Evolutionary conservation across 306 rosid species (phyloP), one percentile per base, ranked within the genome.

Genomic region (Gastrolobium bilobum): DNA sequence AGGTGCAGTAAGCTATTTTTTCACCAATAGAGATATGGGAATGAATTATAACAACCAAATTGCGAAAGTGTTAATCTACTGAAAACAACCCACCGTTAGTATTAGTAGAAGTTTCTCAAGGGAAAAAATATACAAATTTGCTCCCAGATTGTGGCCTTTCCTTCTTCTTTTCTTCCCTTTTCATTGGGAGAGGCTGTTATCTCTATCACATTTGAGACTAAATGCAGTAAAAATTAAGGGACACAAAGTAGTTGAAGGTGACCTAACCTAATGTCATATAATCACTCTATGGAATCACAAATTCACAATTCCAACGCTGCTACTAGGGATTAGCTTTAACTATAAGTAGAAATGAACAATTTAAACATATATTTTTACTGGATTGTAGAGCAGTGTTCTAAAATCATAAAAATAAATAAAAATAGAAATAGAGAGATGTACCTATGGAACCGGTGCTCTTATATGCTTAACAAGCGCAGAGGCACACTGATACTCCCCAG

Each of bases 211-310:
- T 7, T 30, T 9, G 11, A 30, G 43, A 73, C 10, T 0, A 58
- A 54, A 54, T 6, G 53, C 7, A 38, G 62, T 70, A 14, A 68
- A 68, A 52, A 50, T 4, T 53, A 42, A 44, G 57, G 13, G 34
- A 43, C 66, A 71, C 9, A 48, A 72, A 42, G 9, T 40, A 31
- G 44, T 54, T 72, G 48, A 58, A 56, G 67, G 34, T 60, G 58
- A 14, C 37, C 79, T 34, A 47, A 47, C 40, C 61, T 44, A 60
- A 46, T 33, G 8, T 74, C 59, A 44, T 6, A 47, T 38, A 9
- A 34, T 35, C 43, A 60, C 69, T 31, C 58, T 15, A 44, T 26
- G 35, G 48, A 75, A 39, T 47, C 60, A 61, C 39, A 60, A 54
- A 7, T 54, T 39, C 30, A 38, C 58, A 72, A 54, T 47, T 46